Evolutionary conservation across 495 filamentous ascomycete genomes (phyloP).

Genomic region (Cudoniella acicularis): DNA sequence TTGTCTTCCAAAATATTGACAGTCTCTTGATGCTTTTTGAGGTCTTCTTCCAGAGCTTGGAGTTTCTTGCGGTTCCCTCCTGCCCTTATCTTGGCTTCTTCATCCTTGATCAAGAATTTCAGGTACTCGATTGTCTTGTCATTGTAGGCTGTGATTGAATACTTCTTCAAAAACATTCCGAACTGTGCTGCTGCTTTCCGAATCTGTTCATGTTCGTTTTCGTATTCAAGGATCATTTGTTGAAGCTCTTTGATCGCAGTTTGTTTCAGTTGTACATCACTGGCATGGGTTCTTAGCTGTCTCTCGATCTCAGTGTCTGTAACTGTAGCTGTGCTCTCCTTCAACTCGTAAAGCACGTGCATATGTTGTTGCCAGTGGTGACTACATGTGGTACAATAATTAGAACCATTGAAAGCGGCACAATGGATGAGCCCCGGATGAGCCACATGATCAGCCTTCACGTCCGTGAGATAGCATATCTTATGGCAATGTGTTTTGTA

Average conservation of each 20-base stretch:
- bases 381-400: constrained; percentile 19
- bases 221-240: constrained; percentile 25
- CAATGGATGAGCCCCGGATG: constrained; percentile 20
- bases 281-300: constrained; percentile 24
- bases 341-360: constrained; percentile 30
- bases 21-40: constrained; percentile 4
- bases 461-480: constrained; percentile 16
- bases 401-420: constrained; percentile 17
- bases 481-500: constrained; percentile 23
- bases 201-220: constrained; percentile 30
- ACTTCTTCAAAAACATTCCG: constrained; percentile 33
- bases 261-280: constrained; percentile 20
- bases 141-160: constrained; percentile 36
- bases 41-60: constrained; percentile 1
- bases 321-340: constrained; percentile 20
- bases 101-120: constrained; percentile 21
- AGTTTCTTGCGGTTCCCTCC: constrained; percentile 13
- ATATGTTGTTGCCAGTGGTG: constrained; percentile 36
- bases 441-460: constrained; percentile 7
- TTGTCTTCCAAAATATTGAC: constrained; percentile 17
- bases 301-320: constrained; percentile 24
- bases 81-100: constrained; percentile 14
- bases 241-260: constrained; percentile 22
- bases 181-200: constrained; percentile 35
- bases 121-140: constrained; percentile 38